Base-by-base conservation (phyloP, 495 filamentous ascomycete species). In the Thermothielavioides terrestris region DNA sequence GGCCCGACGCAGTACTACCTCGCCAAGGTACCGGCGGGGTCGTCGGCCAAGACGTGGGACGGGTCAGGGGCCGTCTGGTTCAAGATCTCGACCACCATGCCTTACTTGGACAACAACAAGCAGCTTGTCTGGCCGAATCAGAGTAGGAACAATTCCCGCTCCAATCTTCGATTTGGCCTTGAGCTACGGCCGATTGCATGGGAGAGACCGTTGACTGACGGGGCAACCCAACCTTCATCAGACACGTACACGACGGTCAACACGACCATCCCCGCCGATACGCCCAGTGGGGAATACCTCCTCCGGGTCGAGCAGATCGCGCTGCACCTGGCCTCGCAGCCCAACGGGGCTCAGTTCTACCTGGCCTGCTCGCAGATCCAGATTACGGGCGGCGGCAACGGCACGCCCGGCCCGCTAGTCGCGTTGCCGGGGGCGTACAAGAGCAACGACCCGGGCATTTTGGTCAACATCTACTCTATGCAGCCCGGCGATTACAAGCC, bases 221-320 rank as follows among this genome's bases (percentile, higher is more conserved):
- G n/a, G n/a, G n/a, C n/a, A n/a, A n/a, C n/a, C n/a, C n/a, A n/a
- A n/a, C n/a, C n/a, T n/a, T n/a, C n/a, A 28, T 42, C 25, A 72
- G 65, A 68, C 25, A 46, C 55, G 14, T 72, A 72, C 44, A 56
- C 31, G 1, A 64, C 61, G 1, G 55, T 67, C 20, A 73, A 71
- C 35, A 66, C 76, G 23, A 75, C 61, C 15, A 71, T 77, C 49
- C 76, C 75, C 0, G 31, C 62, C 6, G 50, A 47, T 18, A 68
- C 68, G 1, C 72, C 74, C 1, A 49, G 63, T 15, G 77, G 77
- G 30, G 70, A 77, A 26, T 81, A 81, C 48, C 72, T 82, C 10
- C 59, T 80, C n/a, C 71, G 77, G 22, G 73, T 73, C 3, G 79
- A 81, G 55, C 73, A 77, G 17, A 74, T 80, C 40, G 75, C 71